Conservation (phyloP, 1,284 basidiomycete species). For the Melanopsichium pennsylvanicum region DNA sequence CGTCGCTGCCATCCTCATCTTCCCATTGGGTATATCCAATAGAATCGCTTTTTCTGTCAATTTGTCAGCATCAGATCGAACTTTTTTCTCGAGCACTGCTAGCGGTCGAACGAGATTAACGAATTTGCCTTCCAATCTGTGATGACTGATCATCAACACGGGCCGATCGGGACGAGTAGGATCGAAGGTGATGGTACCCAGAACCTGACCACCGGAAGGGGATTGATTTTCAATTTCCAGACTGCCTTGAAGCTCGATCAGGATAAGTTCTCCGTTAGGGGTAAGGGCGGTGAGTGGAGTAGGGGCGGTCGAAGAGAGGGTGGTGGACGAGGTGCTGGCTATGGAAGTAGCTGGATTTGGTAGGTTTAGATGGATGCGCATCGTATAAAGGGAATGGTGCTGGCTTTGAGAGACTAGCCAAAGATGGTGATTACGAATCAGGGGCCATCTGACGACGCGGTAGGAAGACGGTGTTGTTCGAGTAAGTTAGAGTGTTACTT, state of each 20-base stretch:
- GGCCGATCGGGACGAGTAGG: conserved; percentile 72
- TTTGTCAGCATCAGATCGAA: background rate
- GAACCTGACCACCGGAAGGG: conserved; percentile 35
- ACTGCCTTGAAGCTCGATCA: conserved; percentile 62
- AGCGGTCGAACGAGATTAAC: conserved; percentile 69
- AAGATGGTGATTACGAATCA: too few species aligned
- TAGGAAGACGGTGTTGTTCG: too few species aligned
- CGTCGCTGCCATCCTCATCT: background rate
- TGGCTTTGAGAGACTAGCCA: too few species aligned
- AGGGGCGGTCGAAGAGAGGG: conserved; percentile 6
- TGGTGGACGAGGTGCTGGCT: background rate
- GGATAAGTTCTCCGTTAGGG: conserved; percentile 55
- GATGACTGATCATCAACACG: conserved; percentile 82
- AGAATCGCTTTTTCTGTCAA: background rate
- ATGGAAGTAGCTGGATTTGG: background rate
- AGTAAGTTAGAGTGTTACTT: too few species aligned
- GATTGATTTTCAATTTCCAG: conserved; percentile 57
- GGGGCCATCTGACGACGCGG: too few species aligned
- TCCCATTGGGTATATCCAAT: conserved; percentile 1
- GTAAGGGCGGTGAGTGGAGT: conserved; percentile 34
- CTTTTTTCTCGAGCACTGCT: conserved; percentile 57
- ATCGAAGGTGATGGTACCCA: conserved; percentile 58
- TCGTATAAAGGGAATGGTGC: too few species aligned
- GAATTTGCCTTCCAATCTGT: conserved; percentile 86
- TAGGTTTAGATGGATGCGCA: conserved; percentile 40